Evolutionary conservation across 2,329 filamentous ascomycete species (phyloP), one percentile per base, ranked within the genome.

Genomic region (Aspergillus versicolor): DNA sequence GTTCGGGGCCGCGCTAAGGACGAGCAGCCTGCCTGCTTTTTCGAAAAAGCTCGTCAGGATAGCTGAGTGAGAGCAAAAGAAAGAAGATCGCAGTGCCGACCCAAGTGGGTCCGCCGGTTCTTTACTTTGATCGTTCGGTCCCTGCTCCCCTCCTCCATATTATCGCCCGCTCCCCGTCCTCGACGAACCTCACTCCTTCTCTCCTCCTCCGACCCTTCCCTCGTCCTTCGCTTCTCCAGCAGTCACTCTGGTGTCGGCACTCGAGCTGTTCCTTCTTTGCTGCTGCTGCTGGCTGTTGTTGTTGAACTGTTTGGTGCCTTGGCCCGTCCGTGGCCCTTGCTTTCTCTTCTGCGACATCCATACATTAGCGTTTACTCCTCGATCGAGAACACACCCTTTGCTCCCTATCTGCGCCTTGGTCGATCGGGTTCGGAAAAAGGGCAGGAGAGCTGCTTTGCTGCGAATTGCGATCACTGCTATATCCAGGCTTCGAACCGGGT

Each of bases 261-360:
- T 22, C 22, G 22, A 45, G 15, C 13, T 24, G 22, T 47, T 47
- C 44, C 24, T 47, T 37, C 34, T 5, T 58, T 30, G 52, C 52
- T 59, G 42, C 43, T 48, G 47, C 40, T 57, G 42, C 43, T 56
- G 38, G 38, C 44, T 30, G 27, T 2, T 30, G 27, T 30, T 27
- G 46, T 43, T n/a, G 38, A 21, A n/a, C 15, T 19, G 17, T 37
- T 42, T 44, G 45, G 56, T 63, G 60, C 61, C 52, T 61, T 49
- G 54, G 54, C 38, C 42, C 47, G 42, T 52, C 54, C 51, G 51
- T 53, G 45, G 53, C 63, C 63, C 63, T 65, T 65, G 61, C 63
- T 57, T 64, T 52, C 55, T 19, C 56, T 38, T 27, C 52, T 42
- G 55, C 56, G 56, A 59, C 38, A 52, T 30, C 51, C 52, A 27